Evolutionary conservation across 108 stramenopile species (phyloP).

Genomic region (Heterococcus sp.): DNA sequence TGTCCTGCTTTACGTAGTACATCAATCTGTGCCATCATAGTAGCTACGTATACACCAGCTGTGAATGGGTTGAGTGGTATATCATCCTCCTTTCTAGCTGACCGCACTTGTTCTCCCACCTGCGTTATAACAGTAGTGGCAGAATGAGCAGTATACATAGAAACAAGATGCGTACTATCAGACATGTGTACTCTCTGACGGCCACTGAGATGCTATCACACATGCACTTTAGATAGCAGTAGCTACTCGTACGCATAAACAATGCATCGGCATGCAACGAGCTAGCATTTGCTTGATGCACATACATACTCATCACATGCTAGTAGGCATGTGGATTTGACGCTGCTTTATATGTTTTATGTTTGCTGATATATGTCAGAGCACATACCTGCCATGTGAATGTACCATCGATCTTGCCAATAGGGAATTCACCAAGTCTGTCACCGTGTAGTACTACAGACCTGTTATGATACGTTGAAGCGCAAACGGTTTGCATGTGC

Average conservation of each 20-base stretch:
- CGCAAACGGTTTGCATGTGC: neutral
- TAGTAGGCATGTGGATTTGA: neutral
- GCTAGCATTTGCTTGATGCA: too few relatives aligned
- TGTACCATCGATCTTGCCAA: slow-evolving; percentile 97
- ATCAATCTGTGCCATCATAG: slow-evolving; percentile 98
- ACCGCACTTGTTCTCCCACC: slow-evolving; percentile 91
- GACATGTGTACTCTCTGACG: neutral
- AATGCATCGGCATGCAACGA: too few relatives aligned
- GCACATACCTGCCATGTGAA: slow-evolving; percentile 75
- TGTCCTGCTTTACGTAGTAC: slow-evolving; percentile 90
- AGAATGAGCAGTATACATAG: neutral
- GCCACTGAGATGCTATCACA: too few relatives aligned
- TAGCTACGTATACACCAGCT: slow-evolving; percentile 94
- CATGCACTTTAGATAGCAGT: too few relatives aligned
- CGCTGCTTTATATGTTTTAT: neutral
- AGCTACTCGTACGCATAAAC: too few relatives aligned
- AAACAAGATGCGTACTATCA: neutral
- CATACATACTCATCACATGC: too few relatives aligned
- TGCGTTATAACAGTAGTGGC: neutral
- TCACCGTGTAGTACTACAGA: slow-evolving; percentile 95
- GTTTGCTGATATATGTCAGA: neutral
- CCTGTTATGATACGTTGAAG: slow-evolving; percentile 44
- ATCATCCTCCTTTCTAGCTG: slow-evolving; percentile 83
- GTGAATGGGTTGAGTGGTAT: slow-evolving; percentile 97
- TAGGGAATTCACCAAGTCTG: slow-evolving; percentile 81